phyloP scores from a whole-genome alignment of 1,284 basidiomycete genomes.

The Fomitopsis schrenkii region DNA sequence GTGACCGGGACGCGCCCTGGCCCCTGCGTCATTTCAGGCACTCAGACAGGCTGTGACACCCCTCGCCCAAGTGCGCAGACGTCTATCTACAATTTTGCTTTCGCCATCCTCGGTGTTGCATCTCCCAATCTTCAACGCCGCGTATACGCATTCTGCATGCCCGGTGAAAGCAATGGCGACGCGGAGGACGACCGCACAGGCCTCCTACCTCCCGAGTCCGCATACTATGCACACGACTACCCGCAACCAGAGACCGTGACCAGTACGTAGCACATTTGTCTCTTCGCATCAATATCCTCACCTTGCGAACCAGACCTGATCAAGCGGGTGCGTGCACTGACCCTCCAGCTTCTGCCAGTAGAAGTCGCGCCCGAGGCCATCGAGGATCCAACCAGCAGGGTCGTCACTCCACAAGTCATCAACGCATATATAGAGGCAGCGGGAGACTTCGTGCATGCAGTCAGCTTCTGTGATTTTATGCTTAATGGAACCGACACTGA shows the following conservation, averaged over 20 bases:
- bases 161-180: neutral
- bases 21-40: neutral
- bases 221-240: slow-evolving; percentile 34
- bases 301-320: slow-evolving; percentile 58
- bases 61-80: neutral
- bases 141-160: neutral
- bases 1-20: neutral
- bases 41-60: neutral
- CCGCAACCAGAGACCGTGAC: slow-evolving; percentile 69
- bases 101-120: too few relatives aligned
- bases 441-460: slow-evolving; percentile 77
- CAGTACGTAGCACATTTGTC: slow-evolving; percentile 41
- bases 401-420: slow-evolving; percentile 71
- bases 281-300: neutral
- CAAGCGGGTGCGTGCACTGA: slow-evolving; percentile 75
- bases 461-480: slow-evolving; percentile 33
- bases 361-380: slow-evolving; percentile 65
- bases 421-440: slow-evolving; percentile 61
- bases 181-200: neutral
- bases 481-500: neutral
- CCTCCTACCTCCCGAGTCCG: neutral
- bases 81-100: too few relatives aligned
- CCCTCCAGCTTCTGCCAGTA: slow-evolving; percentile 75
- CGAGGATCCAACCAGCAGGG: slow-evolving; percentile 61
- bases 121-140: too few relatives aligned